Evolutionary conservation across 371 early-diverging fungal genomes (phyloP), one percentile per base, ranked within the genome.

Genomic region (Rhizomucor miehei): DNA sequence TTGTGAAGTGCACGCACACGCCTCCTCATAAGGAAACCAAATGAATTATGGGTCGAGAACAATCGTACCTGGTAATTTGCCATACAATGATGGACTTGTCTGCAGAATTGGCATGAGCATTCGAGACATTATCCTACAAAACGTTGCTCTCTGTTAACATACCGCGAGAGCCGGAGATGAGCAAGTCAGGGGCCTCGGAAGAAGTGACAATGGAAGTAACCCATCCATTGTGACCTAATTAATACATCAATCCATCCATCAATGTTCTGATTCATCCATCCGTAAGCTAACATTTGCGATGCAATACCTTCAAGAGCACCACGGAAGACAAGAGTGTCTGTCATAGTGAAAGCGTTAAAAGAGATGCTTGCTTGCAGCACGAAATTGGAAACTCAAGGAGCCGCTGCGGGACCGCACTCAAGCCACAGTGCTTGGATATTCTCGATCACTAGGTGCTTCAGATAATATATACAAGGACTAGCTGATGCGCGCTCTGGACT

Each of bases 41-140:
- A 8, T 8, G 8, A 3, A 29, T 29, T 29, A 3, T 29, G 29
- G 5, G 29, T 29, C 29, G 29, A n/a, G n/a, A n/a, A n/a, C n/a
- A n/a, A 44, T n/a, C 34, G 52, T 47, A 75, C 71, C 73, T 90
- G 70, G 88, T 89, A 73, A 97, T 81, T 73, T 88, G 77, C 97
- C 97, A 97, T 74, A 97, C 94, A 63, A 97, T 90, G 76, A 97
- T 81, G 65, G 93, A 84, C 90, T 94, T 97, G 86, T 95, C 93
- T 88, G 63, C 40, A 24, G 10, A 8, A 25, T 17, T 17, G 41
- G 8, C 16, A 16, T 52, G 20, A 11, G 16, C 17, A 43, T 12
- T 11, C 6, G 1, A 39, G 39, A 20, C 40, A 8, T 6, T 38
- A 20, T 14, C 17, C 17, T 4, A 10, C 44, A 36, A n/a, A n/a